phyloP scores from a whole-genome alignment of 306 rosid species.

The Castanospermum australe region DNA sequence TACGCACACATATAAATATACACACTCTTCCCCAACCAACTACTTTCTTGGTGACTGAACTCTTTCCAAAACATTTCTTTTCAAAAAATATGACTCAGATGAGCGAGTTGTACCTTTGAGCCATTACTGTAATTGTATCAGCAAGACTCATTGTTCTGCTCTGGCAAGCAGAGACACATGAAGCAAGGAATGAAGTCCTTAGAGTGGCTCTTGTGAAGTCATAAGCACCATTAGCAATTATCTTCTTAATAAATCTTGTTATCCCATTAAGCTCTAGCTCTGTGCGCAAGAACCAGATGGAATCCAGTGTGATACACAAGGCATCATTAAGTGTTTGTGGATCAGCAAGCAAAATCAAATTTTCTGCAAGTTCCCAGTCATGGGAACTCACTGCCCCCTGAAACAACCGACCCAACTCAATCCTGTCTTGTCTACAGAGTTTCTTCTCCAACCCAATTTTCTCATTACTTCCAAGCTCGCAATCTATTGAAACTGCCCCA shows the following conservation, averaged over 20 bases:
- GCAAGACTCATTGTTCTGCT: constrained; percentile 80
- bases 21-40: not conserved
- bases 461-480: constrained; percentile 44
- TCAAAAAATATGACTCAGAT: not conserved
- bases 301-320: constrained; percentile 76
- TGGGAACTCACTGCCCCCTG: constrained; percentile 77
- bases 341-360: constrained; percentile 70
- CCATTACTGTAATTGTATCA: constrained; percentile 82
- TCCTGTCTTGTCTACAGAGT: constrained; percentile 68
- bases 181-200: constrained; percentile 86
- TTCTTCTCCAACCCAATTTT: constrained; percentile 56
- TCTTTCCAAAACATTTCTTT: not conserved
- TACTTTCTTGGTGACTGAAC: not conserved
- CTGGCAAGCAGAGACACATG: constrained; percentile 95
- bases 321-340: constrained; percentile 83
- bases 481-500: constrained; percentile 32
- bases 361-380: constrained; percentile 84
- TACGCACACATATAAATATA: not conserved
- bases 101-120: constrained; percentile 57
- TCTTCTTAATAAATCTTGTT: constrained; percentile 59
- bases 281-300: constrained; percentile 81
- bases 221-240: constrained; percentile 71
- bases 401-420: constrained; percentile 77
- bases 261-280: constrained; percentile 66
- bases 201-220: constrained; percentile 87